A percentile compares a stretch with the other conserved stretches of the same genome.
phyloP scores from a whole-genome alignment of 768 basidiomycete species.

The Suillus variegatus region DNA sequence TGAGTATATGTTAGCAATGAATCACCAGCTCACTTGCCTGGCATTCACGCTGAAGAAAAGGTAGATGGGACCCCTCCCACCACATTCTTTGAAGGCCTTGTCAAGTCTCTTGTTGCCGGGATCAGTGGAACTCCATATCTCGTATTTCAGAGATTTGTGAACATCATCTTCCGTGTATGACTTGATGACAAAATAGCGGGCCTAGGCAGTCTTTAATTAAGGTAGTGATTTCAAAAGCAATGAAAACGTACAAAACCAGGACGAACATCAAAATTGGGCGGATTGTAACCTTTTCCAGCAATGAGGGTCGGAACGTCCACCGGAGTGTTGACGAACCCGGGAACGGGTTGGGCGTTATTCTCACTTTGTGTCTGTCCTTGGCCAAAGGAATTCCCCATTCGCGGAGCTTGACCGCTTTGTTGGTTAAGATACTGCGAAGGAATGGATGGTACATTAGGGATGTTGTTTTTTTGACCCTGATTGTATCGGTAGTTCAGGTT shows the following conservation, averaged over 20 bases:
- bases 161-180: constrained; percentile 99
- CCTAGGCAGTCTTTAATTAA: constrained; percentile 42
- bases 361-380: constrained; percentile 29
- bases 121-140: constrained; percentile 97
- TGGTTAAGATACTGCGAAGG: constrained; percentile 75
- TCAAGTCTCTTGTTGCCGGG: constrained; percentile 97
- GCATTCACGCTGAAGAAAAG: constrained; percentile 99
- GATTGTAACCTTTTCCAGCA: constrained; percentile 90
- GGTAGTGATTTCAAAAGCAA: constrained; percentile 5
- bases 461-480: constrained; percentile 34
- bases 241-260: constrained; percentile 67
- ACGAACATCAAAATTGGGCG: constrained; percentile 76
- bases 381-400: constrained; percentile 38
- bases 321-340: constrained; percentile 60
- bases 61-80: constrained; percentile 91
- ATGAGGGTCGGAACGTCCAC: constrained; percentile 87
- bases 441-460: constrained; percentile 73
- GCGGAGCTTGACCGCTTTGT: constrained; percentile 34
- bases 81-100: constrained; percentile 95
- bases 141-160: constrained; percentile 96
- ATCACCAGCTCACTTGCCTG: constrained; percentile 41
- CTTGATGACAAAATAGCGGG: constrained; percentile 97
- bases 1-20: constrained; percentile 7
- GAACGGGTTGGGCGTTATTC: constrained; percentile 39
- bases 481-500: constrained; percentile 67